Evolutionary conservation across 805 yeast genomes (phyloP), one percentile per base, ranked within the genome.

Genomic region (Lachancea fermentati): DNA sequence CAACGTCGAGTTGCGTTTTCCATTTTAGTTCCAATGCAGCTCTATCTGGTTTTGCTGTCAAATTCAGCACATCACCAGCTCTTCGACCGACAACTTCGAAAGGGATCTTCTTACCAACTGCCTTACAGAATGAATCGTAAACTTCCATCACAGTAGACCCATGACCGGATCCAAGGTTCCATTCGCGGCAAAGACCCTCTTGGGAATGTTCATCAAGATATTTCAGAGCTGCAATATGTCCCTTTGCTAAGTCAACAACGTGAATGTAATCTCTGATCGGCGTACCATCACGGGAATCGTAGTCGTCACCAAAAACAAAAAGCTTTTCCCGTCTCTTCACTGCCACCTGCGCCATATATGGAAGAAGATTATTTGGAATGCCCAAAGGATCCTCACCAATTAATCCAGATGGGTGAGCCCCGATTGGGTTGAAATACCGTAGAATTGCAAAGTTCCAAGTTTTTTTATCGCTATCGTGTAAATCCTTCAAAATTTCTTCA

Each of bases 361-460:
- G 93, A 48, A 85, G 67, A 50, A 85, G 63, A 51, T 85, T 84
- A 63, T 81, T 82, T 36, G 94, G 91, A 37, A 78, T 69, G 11
- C 89, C 89, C 45, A 75, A 66, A 5, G 89, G 89, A 57, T 84
- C 89, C 55, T 85, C 94, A 29, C 94, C 94, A 44, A 85, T 69
- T 26, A 77, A 62, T 9, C 93, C 93, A 2, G 86, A 76, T 3
- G 89, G 85, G 57, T 85, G 94, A 13, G 93, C 91, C 29, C 94
- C 94, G 49, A 83, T 81, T 26, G 94, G 93, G 55, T 85, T 84
- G 67, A 83, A 85, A 63, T 84, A 85, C 42, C 93, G 72, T 53
- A 85, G 66, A 36, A 83, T 69, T 4, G 88, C 91, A 30, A 70
- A 61, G 31, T 66, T 65, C 78, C 78, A 75, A 2, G 32, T 18